Conservation (phyloP, 108 stramenopile species). For the Conticribra guillardii region DNA sequence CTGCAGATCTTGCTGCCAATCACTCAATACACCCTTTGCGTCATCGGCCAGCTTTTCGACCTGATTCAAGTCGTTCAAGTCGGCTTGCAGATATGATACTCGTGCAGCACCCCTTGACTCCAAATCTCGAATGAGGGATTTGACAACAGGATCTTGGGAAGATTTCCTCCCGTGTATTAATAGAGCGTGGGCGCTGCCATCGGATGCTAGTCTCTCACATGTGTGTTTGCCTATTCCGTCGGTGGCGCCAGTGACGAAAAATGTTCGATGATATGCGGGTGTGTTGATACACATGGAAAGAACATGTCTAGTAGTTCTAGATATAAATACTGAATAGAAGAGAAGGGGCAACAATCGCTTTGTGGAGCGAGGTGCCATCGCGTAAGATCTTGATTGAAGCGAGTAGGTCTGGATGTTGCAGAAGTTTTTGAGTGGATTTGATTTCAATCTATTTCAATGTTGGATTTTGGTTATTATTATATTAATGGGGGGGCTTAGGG, state of each 20-base stretch:
- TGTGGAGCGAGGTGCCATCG: too few relatives aligned
- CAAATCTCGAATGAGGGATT: constrained; percentile 31
- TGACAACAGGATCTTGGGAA: constrained; percentile 10
- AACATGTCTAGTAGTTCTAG: too few relatives aligned
- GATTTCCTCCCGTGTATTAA: constrained; percentile 43
- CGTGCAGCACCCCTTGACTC: constrained; percentile 29
- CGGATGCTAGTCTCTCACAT: constrained; percentile 28
- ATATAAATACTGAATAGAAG: too few relatives aligned
- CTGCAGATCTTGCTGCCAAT: constrained; percentile 6
- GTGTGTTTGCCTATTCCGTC: constrained; percentile 53
- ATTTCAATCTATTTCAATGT: too few relatives aligned
- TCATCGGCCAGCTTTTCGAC: constrained; percentile 28
- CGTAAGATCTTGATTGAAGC: too few relatives aligned
- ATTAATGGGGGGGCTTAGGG: too few relatives aligned
- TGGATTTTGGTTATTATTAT: too few relatives aligned
- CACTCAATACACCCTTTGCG: constrained; percentile 8
- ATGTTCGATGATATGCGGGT: too few relatives aligned
- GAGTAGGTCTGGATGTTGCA: too few relatives aligned
- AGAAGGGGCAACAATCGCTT: too few relatives aligned
- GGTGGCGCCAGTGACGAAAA: constrained; percentile 49
- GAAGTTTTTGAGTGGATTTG: too few relatives aligned
- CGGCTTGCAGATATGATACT: constrained; percentile 44
- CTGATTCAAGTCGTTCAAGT: constrained; percentile 44
- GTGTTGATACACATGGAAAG: too few relatives aligned
- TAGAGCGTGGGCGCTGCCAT: constrained; percentile 26